These are phyloP conservation scores for Trichoderma sp. DNA, from an alignment of 2,329 filamentous ascomycete species.

Conservation along the genomic window DNA sequence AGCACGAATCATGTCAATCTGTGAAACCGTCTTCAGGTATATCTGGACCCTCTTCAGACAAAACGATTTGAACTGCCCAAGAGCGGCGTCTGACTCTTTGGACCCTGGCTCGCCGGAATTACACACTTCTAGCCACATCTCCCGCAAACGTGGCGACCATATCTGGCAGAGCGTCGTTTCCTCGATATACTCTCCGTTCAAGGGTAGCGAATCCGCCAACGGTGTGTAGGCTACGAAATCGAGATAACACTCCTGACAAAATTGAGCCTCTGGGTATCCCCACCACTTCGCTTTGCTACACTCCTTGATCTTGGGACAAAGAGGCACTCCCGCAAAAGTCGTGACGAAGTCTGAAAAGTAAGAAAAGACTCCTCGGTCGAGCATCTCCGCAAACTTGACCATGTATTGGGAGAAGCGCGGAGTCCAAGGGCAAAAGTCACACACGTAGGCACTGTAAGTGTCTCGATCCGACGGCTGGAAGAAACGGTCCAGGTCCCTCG, in stretches of 20 bases:
- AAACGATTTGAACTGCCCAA: constrained; percentile 26
- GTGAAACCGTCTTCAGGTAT: background rate
- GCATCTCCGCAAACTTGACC: constrained; percentile 29
- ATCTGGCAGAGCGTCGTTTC: constrained; percentile 34
- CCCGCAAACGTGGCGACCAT: constrained; percentile 40
- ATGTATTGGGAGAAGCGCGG: constrained; percentile 30
- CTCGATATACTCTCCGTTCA: constrained; percentile 28
- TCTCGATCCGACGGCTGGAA: constrained; percentile 28
- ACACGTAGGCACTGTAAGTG: constrained; percentile 27
- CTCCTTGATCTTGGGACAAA: constrained; percentile 30
- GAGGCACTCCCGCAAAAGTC: constrained; percentile 30
- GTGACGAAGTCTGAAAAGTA: constrained; percentile 29
- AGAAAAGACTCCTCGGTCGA: constrained; percentile 34
- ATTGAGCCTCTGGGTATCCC: constrained; percentile 34
- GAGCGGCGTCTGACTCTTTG: constrained; percentile 25
- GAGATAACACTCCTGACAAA: constrained; percentile 37
- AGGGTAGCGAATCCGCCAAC: constrained; percentile 27
- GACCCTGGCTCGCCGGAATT: constrained; percentile 28
- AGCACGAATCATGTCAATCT: background rate
- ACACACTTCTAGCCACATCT: constrained; percentile 33
- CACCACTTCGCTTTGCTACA: constrained; percentile 32
- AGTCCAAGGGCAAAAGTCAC: constrained; percentile 30
- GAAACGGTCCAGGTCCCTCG: constrained; percentile 29
- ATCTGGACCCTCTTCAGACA: background rate
- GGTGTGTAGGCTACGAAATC: constrained; percentile 32